Conservation (phyloP, 805 yeast species). For the Cyberlindnera euphorbiiphila region DNA sequence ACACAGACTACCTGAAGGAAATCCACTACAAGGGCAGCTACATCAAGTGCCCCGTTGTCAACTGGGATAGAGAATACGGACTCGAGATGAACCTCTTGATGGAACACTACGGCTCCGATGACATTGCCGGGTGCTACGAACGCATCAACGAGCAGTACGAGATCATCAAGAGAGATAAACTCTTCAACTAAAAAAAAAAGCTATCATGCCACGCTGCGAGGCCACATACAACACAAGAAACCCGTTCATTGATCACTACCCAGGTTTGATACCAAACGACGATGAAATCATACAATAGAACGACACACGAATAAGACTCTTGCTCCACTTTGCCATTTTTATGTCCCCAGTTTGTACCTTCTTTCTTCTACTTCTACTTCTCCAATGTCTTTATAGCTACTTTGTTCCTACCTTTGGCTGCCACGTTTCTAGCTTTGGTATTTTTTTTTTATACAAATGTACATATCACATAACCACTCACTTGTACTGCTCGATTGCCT, state of each 20-base stretch:
- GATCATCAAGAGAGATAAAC: slow-evolving; percentile 25
- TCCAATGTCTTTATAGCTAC: too few species aligned
- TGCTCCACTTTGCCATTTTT: too few species aligned
- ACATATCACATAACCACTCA: slow-evolving; percentile 7
- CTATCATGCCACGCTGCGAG: not conserved
- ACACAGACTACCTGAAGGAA: slow-evolving; percentile 24
- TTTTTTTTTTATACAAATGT: not conserved
- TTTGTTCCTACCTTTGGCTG: too few species aligned
- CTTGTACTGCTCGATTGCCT: slow-evolving; percentile 30
- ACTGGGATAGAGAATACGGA: slow-evolving; percentile 26
- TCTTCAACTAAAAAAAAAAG: slow-evolving; percentile 19
- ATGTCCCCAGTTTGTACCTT: too few species aligned
- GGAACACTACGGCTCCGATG: slow-evolving; percentile 6
- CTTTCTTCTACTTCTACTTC: not conserved
- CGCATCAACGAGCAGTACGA: slow-evolving; percentile 26
- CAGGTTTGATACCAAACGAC: slow-evolving; percentile 1
- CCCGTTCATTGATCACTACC: too few species aligned
- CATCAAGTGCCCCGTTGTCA: slow-evolving; percentile 24
- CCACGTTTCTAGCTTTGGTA: slow-evolving; percentile 2
- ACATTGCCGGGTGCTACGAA: slow-evolving; percentile 12
- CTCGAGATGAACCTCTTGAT: slow-evolving; percentile 16
- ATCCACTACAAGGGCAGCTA: slow-evolving; percentile 25
- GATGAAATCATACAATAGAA: too few species aligned
- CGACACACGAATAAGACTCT: too few species aligned
- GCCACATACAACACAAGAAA: slow-evolving; percentile 1